Conservation (phyloP, 495 filamentous ascomycete genomes). For the Tuber umbilicatum region DNA sequence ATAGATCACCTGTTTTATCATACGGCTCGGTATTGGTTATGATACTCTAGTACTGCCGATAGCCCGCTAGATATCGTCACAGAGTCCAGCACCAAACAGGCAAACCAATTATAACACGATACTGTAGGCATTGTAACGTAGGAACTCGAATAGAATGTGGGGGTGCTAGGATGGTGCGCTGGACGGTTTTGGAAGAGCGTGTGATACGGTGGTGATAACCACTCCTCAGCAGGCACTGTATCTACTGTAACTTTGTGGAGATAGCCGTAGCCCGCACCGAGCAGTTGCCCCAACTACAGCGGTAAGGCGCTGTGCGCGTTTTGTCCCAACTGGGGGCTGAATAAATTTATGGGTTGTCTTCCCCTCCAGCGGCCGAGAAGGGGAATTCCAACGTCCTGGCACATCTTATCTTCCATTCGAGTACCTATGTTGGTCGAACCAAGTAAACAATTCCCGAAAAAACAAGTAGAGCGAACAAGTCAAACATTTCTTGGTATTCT, state of each 20-base stretch:
- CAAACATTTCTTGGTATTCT: neutral
- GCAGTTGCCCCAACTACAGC: neutral
- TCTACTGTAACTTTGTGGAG: neutral
- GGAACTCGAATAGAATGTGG: neutral
- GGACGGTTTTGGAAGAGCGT: neutral
- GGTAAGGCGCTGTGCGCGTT: neutral
- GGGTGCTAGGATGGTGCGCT: neutral
- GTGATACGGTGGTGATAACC: neutral
- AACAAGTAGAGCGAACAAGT: neutral
- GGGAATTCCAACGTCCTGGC: neutral
- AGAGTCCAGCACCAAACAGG: neutral
- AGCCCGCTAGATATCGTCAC: neutral
- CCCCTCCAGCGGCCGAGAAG: neutral
- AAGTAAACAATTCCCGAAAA: neutral
- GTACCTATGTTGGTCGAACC: neutral
- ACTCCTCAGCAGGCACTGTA: neutral
- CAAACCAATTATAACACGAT: neutral
- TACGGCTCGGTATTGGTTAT: neutral
- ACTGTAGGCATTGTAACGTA: neutral
- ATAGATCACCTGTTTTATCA: neutral
- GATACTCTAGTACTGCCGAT: neutral
- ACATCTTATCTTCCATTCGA: neutral
- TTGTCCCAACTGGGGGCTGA: neutral
- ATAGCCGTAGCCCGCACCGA: neutral
- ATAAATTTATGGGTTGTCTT: neutral